Conservation (phyloP, 1,284 basidiomycete species). For the Cryptococcus sp. region DNA sequence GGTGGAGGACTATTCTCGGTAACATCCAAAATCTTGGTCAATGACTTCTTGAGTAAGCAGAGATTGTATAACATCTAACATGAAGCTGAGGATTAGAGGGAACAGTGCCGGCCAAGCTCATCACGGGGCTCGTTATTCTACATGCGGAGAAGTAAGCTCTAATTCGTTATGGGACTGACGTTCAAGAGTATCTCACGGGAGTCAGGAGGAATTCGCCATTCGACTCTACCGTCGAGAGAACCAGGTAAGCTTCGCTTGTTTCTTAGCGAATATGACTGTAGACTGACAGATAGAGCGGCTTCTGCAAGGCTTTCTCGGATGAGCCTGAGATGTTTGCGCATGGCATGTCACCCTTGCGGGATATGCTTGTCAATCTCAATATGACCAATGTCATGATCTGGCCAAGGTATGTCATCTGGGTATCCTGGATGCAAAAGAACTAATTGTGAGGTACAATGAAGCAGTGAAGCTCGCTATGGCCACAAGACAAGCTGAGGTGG, state of each 20-base stretch:
- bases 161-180: conserved; percentile 53
- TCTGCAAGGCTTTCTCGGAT: conserved; percentile 95
- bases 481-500: conserved; percentile 79
- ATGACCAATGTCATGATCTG: conserved; percentile 84
- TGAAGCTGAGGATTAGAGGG: conserved; percentile 42
- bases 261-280: not conserved
- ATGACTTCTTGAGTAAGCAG: conserved; percentile 77
- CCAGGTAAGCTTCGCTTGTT: conserved; percentile 40
- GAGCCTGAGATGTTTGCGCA: conserved; percentile 91
- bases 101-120: conserved; percentile 75
- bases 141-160: conserved; percentile 67
- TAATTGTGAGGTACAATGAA: conserved; percentile 94
- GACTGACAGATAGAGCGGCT: conserved; percentile 58
- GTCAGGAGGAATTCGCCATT: conserved; percentile 84
- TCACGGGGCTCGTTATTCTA: conserved; percentile 89
- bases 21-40: conserved; percentile 88
- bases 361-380: conserved; percentile 87
- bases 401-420: conserved; percentile 60
- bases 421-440: not conserved
- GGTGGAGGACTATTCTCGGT: conserved; percentile 85
- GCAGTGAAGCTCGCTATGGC: conserved; percentile 74
- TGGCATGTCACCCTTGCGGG: conserved; percentile 84
- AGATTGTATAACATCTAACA: too few relatives aligned
- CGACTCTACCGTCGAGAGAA: conserved; percentile 84
- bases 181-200: conserved; percentile 67